Percentiles rank a stretch among this genome's conserved stretches.
These are phyloP conservation scores for Plasmodium cynomolgi DNA, from an alignment of 169 alveolate genomes.

Conservation along the genomic window DNA sequence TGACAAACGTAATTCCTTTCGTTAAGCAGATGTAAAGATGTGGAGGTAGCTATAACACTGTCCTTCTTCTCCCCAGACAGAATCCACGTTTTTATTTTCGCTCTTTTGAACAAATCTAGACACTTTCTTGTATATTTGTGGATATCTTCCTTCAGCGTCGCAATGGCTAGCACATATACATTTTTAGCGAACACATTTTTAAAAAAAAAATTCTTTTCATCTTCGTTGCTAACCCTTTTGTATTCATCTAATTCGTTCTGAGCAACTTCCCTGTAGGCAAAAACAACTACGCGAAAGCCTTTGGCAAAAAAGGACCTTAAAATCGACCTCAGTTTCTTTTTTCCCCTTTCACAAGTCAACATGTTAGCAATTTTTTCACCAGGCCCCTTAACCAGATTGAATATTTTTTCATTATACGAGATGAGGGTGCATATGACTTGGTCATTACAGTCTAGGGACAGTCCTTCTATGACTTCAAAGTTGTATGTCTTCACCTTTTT, in stretches of 20 bases:
- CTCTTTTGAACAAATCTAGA: slow-evolving; percentile 25
- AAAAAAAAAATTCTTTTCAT: slow-evolving; percentile 2
- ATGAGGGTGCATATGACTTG: slow-evolving; percentile 10
- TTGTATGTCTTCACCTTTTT: not conserved
- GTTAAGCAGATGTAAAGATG: not conserved
- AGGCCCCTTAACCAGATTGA: not conserved
- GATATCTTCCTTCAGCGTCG: slow-evolving; percentile 22
- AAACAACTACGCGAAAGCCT: slow-evolving; percentile 24
- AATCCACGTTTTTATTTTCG: slow-evolving; percentile 53
- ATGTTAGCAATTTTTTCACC: slow-evolving; percentile 7
- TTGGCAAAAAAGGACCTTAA: not conserved
- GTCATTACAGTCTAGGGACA: not conserved
- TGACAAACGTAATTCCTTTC: slow-evolving; percentile 1
- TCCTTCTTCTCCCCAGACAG: slow-evolving; percentile 38
- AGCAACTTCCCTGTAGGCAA: slow-evolving; percentile 26
- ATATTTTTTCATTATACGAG: slow-evolving; percentile 23
- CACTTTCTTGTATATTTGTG: not conserved
- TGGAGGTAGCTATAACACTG: slow-evolving; percentile 21
- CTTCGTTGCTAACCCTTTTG: not conserved
- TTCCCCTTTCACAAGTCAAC: not conserved
- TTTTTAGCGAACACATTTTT: slow-evolving; percentile 4
- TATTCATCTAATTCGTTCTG: slow-evolving; percentile 25
- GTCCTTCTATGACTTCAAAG: slow-evolving; percentile 6
- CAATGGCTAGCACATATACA: slow-evolving; percentile 1
- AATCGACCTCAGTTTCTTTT: not conserved